A percentile compares a stretch with the other conserved stretches of the same genome.
phyloP scores from a whole-genome alignment of 2,329 filamentous ascomycete genomes.

The Chaetomium sp. region DNA sequence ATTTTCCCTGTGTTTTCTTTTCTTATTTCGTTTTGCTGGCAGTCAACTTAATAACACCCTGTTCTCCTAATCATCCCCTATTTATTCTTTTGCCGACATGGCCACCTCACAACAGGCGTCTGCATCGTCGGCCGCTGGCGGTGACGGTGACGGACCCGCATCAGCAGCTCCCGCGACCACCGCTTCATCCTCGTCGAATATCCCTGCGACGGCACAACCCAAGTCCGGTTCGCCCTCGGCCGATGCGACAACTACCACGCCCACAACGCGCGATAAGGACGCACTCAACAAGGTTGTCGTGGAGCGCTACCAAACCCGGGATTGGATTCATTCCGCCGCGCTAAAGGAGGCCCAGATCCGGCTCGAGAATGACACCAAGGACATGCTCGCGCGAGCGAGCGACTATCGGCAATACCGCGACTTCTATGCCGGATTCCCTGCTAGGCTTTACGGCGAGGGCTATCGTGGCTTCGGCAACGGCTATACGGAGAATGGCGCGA shows the following conservation, averaged over 20 bases:
- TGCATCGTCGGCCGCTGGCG: slow-evolving; percentile 25
- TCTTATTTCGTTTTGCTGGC: neutral
- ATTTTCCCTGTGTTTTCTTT: neutral
- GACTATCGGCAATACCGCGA: slow-evolving; percentile 61
- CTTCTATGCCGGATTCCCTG: slow-evolving; percentile 50
- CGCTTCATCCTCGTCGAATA: slow-evolving; percentile 5
- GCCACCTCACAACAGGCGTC: slow-evolving; percentile 35
- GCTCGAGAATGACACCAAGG: slow-evolving; percentile 51
- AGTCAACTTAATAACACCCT: too few relatives aligned
- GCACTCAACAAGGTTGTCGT: slow-evolving; percentile 48
- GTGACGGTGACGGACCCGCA: slow-evolving; percentile 15
- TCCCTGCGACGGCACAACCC: slow-evolving; percentile 12
- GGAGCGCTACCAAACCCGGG: slow-evolving; percentile 48
- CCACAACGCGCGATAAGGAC: slow-evolving; percentile 45
- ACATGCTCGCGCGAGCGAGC: slow-evolving; percentile 60
- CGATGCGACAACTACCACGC: slow-evolving; percentile 9
- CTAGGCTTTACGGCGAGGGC: slow-evolving; percentile 61
- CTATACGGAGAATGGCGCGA: slow-evolving; percentile 63
- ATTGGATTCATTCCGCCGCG: slow-evolving; percentile 48
- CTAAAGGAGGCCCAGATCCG: slow-evolving; percentile 46
- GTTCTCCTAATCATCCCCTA: neutral
- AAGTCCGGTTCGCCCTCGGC: slow-evolving; percentile 23
- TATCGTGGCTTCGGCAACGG: slow-evolving; percentile 89
- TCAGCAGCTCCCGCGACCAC: slow-evolving; percentile 11
- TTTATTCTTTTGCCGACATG: slow-evolving; percentile 29